These are phyloP conservation scores for Penicillium fimorum DNA, from an alignment of 495 filamentous ascomycete genomes.

Conservation along the genomic window DNA sequence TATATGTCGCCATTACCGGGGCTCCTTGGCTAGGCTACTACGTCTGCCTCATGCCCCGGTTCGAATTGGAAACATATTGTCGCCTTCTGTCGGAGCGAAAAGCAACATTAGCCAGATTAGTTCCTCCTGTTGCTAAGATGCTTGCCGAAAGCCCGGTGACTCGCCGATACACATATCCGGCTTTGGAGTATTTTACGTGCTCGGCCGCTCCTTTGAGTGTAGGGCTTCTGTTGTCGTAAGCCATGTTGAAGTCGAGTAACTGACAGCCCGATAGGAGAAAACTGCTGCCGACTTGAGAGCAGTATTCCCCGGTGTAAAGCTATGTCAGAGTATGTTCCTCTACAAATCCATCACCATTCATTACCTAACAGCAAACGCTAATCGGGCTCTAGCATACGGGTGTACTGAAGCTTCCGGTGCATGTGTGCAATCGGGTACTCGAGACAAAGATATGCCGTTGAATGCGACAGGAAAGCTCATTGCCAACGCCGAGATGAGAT, in stretches of 20 bases:
- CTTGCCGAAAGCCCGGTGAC: conserved; percentile 4
- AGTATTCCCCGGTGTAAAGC: conserved; percentile 2
- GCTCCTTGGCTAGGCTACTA: conserved; percentile 8
- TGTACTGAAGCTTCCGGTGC: conserved; percentile 1
- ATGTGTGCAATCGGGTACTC: conserved; percentile 1
- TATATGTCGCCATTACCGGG: conserved; percentile 9
- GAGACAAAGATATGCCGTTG: background rate
- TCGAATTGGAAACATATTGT: conserved; percentile 9
- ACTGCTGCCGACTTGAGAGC: conserved; percentile 2
- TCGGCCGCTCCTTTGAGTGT: conserved; percentile 12
- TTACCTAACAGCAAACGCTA: background rate
- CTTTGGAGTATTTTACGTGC: conserved; percentile 11
- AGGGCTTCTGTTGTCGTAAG: background rate
- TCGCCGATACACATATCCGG: conserved; percentile 7
- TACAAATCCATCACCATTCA: no score
- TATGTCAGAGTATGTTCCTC: conserved; percentile 8
- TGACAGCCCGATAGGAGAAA: conserved; percentile 1
- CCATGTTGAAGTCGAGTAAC: background rate
- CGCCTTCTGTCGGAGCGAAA: conserved; percentile 7
- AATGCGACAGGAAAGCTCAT: background rate
- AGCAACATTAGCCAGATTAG: conserved; percentile 6
- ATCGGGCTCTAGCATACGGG: background rate
- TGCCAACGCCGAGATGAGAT: background rate
- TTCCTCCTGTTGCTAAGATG: conserved; percentile 8
- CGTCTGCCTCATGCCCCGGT: conserved; percentile 14